phyloP scores from a whole-genome alignment of 768 basidiomycete species.

The Xerocomellus chrysenteron region DNA sequence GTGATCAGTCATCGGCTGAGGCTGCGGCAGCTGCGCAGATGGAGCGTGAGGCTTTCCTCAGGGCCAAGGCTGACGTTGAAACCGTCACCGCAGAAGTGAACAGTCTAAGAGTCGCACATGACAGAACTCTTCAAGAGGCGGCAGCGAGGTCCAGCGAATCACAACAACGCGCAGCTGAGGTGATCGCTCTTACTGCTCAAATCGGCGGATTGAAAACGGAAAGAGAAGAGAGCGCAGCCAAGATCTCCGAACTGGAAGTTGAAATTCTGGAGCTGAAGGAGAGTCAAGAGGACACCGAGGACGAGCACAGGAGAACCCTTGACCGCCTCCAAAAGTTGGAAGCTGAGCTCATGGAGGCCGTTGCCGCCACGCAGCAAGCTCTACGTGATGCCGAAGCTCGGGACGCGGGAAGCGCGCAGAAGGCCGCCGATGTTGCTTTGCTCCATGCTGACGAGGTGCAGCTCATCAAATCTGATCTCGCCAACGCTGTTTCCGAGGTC shows the following conservation, averaged over 20 bases:
- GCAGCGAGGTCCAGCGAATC: constrained; percentile 45
- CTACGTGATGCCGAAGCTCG: constrained; percentile 46
- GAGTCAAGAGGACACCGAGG: constrained; percentile 61
- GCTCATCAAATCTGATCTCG: constrained; percentile 43
- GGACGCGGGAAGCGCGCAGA: constrained; percentile 44
- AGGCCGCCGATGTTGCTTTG: constrained; percentile 40
- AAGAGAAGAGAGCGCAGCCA: constrained; percentile 68
- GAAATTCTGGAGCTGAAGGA: constrained; percentile 80
- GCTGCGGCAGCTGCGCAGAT: constrained; percentile 52
- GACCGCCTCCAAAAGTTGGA: constrained; percentile 51
- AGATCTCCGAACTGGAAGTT: constrained; percentile 78
- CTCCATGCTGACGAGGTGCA: constrained; percentile 49
- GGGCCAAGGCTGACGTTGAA: constrained; percentile 62
- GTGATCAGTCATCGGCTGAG: constrained; percentile 43
- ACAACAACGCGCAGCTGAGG: constrained; percentile 45
- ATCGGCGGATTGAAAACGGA: constrained; percentile 55
- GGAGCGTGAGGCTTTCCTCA: constrained; percentile 63
- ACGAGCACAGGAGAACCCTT: constrained; percentile 48
- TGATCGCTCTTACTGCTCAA: constrained; percentile 46
- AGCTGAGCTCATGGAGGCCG: constrained; percentile 50
- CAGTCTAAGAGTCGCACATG: constrained; percentile 50
- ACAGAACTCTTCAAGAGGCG: constrained; percentile 47
- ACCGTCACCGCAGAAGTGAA: constrained; percentile 52
- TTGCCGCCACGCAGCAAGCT: constrained; percentile 47
- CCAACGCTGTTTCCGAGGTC: constrained; percentile 43